phyloP scores from a whole-genome alignment of 139 green algal species.

The Tetradesmus lagerheimii region DNA sequence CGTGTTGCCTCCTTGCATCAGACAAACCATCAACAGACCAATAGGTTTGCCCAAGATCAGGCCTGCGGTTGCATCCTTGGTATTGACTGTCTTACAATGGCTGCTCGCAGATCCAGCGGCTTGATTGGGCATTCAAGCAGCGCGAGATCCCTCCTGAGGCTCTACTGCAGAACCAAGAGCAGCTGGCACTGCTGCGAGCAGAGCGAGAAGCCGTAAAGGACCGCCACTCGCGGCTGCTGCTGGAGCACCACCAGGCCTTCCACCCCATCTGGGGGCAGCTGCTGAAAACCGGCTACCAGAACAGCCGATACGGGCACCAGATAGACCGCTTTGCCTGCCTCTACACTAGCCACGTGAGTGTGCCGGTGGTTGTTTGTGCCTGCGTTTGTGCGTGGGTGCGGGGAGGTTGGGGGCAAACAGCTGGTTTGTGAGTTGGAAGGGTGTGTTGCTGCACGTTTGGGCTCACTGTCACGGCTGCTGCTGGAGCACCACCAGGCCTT shows the following conservation, averaged over 20 bases:
- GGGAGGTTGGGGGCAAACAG: too few relatives aligned
- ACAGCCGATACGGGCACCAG: conserved; percentile 64
- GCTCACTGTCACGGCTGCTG: conserved; percentile 71
- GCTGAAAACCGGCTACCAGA: conserved; percentile 98
- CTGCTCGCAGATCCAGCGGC: conserved; percentile 87
- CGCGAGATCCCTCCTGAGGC: conserved; percentile 24
- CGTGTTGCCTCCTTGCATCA: too few relatives aligned
- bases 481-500: conserved; percentile 84
- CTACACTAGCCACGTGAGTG: conserved; percentile 92
- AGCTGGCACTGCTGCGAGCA: conserved; percentile 58
- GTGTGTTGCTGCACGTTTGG: too few relatives aligned
- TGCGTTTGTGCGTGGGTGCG: too few relatives aligned
- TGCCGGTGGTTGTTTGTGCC: too few relatives aligned
- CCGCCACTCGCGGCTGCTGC: conserved; percentile 75
- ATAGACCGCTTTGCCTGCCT: conserved; percentile 93
- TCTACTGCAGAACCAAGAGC: conserved; percentile 38
- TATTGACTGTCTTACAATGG: too few relatives aligned
- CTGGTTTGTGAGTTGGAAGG: too few relatives aligned
- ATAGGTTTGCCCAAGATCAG: too few relatives aligned
- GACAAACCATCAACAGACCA: too few relatives aligned
- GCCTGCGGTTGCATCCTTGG: too few relatives aligned
- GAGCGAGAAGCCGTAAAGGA: conserved; percentile 66
- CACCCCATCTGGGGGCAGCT: conserved; percentile 96
- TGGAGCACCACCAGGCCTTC: conserved; percentile 85
- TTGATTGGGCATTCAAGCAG: conserved; percentile 74